Conservation (phyloP, 768 basidiomycete species). For the Trametes meyenii region DNA sequence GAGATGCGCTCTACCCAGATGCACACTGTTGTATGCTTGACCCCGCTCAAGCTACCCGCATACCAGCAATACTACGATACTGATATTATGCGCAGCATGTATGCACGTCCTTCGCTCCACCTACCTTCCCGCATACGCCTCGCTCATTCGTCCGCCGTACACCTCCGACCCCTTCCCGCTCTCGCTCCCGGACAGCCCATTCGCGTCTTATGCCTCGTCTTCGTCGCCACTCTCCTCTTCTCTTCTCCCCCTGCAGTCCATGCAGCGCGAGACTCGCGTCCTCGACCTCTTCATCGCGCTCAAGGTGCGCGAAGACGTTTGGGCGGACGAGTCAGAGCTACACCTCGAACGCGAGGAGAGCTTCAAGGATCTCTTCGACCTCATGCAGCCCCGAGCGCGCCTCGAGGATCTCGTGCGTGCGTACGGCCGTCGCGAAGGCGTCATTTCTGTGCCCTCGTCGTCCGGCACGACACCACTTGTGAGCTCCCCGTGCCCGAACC, state of each 20-base stretch:
- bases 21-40: neutral
- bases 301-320: constrained; percentile 79
- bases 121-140: constrained; percentile 67
- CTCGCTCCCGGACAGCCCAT: constrained; percentile 32
- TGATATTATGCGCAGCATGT: constrained; percentile 48
- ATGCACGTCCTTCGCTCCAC: constrained; percentile 82
- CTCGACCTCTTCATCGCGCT: constrained; percentile 82
- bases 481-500: neutral
- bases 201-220: constrained; percentile 26
- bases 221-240: constrained; percentile 28
- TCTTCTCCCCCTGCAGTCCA: constrained; percentile 38
- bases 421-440: constrained; percentile 45
- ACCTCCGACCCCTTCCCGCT: constrained; percentile 79
- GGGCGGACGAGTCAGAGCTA: constrained; percentile 71
- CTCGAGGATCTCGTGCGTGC: constrained; percentile 71
- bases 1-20: neutral
- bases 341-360: constrained; percentile 76
- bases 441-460: constrained; percentile 25
- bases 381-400: constrained; percentile 71
- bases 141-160: constrained; percentile 68
- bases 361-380: constrained; percentile 80
- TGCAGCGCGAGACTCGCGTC: constrained; percentile 73
- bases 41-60: neutral
- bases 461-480: constrained; percentile 9
- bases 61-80: neutral